Evolutionary conservation across 179 eudicot genomes (phyloP), one percentile per base, ranked within the genome.

Genomic region (Drosera spatulata): DNA sequence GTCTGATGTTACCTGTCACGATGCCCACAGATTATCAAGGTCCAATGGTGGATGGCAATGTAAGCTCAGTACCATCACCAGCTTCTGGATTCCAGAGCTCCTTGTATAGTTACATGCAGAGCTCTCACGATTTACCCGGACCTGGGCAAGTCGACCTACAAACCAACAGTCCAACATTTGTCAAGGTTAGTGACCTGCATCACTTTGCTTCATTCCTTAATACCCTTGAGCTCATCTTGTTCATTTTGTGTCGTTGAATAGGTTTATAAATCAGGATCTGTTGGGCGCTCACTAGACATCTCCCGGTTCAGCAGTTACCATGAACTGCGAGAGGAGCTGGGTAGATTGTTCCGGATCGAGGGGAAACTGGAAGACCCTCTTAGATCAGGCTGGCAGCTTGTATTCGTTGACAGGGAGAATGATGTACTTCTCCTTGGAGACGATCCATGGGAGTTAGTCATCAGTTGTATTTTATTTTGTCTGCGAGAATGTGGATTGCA

Each of bases 371-470:
- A 93, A 82, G 91, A 84, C 87, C 99, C 99, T 82, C 86, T 79
- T 76, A 79, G 83, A 79, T 79, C 83, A 79, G 83, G 83, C 83
- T 79, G 83, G 83, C 83, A 79, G 83, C 83, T 79, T 79, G 83
- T 79, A 65, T 79, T 76, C 65, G 78, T 75, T 59, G 83, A 79
- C 83, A 79, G 83, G 83, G 83, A 79, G 80, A 76, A 75, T 14
- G 83, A 79, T 60, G 73, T 73, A 12, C 83, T 79, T 79, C 83
- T 79, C 80, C 83, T 93, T 85, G 99, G 99, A 72, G 99, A 93
- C 74, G 99, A 83, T 68, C 97, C 99, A 37, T 93, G 99, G 99
- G 97, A 89, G 99, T 93, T 80, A 80, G 99, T 83, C 15, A 22
- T 22, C 33, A 22, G 33, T n/a, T n/a, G n/a, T n/a, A n/a, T n/a